phyloP scores from a whole-genome alignment of 495 filamentous ascomycete species.

The Hypoxylon fragiforme region DNA sequence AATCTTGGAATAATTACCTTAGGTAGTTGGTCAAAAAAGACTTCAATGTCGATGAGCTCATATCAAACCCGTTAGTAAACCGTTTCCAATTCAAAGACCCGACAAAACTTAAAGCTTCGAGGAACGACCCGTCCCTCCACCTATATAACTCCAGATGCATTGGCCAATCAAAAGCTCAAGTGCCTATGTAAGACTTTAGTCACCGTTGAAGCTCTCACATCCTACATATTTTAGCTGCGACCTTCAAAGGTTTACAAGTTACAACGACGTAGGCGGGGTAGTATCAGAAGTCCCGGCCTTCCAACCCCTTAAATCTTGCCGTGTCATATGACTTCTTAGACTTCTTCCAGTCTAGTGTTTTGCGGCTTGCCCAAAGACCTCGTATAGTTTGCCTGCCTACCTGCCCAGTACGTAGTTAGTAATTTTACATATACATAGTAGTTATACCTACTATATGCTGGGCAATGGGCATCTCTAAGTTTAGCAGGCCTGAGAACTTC shows the following conservation, averaged over 20 bases:
- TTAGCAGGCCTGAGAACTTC: no score
- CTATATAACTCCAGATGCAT: constrained; percentile 15
- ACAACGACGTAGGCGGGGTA: constrained; percentile 14
- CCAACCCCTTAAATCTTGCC: no score
- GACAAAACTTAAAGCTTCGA: background rate
- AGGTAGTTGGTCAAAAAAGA: background rate
- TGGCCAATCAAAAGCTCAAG: constrained; percentile 29
- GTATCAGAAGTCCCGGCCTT: constrained; percentile 8
- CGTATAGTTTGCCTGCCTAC: no score
- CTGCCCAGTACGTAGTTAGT: no score
- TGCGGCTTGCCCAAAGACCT: no score
- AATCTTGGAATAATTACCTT: constrained; percentile 19
- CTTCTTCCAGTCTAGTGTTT: no score
- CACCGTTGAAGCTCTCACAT: constrained; percentile 6
- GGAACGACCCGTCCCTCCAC: constrained; percentile 28
- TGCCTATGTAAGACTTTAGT: constrained; percentile 2
- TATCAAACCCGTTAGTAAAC: no score
- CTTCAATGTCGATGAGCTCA: constrained; percentile 7
- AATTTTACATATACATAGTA: no score
- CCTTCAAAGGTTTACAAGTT: background rate
- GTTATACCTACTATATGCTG: no score
- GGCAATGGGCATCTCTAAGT: no score
- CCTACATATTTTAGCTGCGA: background rate
- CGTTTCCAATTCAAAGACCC: background rate
- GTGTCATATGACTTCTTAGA: constrained; percentile 25